Evolutionary conservation across 2,329 filamentous ascomycete species (phyloP), one percentile per base, ranked within the genome.

Genomic region (Ilyonectria robusta): DNA sequence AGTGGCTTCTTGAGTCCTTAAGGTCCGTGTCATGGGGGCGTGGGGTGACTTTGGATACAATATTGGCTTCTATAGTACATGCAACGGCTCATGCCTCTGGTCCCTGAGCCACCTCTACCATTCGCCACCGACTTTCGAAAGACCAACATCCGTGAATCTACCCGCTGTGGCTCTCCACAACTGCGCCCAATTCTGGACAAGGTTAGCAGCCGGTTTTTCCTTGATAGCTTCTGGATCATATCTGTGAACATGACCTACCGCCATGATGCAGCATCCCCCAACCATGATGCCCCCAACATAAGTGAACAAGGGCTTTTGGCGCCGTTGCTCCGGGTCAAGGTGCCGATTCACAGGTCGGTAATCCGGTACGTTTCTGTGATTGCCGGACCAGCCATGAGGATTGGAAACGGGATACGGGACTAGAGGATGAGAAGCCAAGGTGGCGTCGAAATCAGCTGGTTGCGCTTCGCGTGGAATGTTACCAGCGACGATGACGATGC

Each of bases 311-410:
- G 44, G 56, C 44, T 48, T 48, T 31, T 59, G 56, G 1, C 11
- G 42, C 15, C 56, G n/a, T 17, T 59, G 29, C 2, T 48, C 26
- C 10, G 26, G 10, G 21, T 59, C 56, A 5, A 59, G 29, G 10
- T 59, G 29, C 11, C 42, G 42, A 13, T 59, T 59, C 4, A 59
- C 35, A 10, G 56, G 56, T 17, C 56, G 56, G 11, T 59, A 59
- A 15, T 59, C 56, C 21, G 56, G 56, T 1, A 48, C 33, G 7
- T 21, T 59, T 37, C 56, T n/a, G 26, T 35, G 35, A 3, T 26
- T 23, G 17, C 23, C 26, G 21, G 56, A 19, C 56, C 56, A 59
- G 29, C 56, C 35, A 1, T 59, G 29, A 7, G 56, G 56, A 13
- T 59, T 59, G 35, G 56, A 4, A 4, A 59, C 56, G 4, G 44